A percentile compares a stretch with the other conserved stretches of the same genome.
Conservation (phyloP, 2,329 filamentous ascomycete genomes). For the Aspergillus flavus region DNA sequence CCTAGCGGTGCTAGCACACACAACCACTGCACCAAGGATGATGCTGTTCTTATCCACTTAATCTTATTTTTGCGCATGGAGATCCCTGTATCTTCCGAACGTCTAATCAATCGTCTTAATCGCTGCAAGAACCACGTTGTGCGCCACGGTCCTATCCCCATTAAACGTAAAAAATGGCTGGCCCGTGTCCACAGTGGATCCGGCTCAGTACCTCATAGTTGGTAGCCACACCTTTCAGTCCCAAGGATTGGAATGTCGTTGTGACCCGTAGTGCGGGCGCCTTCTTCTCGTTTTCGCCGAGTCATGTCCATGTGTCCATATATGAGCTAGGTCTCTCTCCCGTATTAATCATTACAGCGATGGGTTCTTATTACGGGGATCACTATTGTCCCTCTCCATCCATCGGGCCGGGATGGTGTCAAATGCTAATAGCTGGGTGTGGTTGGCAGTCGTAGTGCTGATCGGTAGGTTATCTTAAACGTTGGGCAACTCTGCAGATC, state of each 20-base stretch:
- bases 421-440: constrained; percentile 16
- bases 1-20: neutral
- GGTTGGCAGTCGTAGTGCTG: constrained; percentile 17
- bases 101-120: constrained; percentile 3
- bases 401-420: constrained; percentile 1
- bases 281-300: neutral
- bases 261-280: neutral
- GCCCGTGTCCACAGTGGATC: neutral
- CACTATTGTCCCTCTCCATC: neutral
- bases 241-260: neutral
- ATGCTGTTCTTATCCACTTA: neutral
- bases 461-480: constrained; percentile 11
- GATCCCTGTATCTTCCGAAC: too few species aligned
- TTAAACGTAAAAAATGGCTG: neutral
- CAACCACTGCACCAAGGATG: neutral
- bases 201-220: neutral
- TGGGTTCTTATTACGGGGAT: neutral
- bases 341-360: neutral
- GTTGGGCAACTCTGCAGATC: neutral
- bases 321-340: neutral
- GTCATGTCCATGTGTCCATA: neutral
- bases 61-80: neutral
- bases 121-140: constrained; percentile 7
- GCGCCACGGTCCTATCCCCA: neutral
- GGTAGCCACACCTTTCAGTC: neutral